phyloP scores from a whole-genome alignment of 23 red algal species.

The Agarophyton chilense region DNA sequence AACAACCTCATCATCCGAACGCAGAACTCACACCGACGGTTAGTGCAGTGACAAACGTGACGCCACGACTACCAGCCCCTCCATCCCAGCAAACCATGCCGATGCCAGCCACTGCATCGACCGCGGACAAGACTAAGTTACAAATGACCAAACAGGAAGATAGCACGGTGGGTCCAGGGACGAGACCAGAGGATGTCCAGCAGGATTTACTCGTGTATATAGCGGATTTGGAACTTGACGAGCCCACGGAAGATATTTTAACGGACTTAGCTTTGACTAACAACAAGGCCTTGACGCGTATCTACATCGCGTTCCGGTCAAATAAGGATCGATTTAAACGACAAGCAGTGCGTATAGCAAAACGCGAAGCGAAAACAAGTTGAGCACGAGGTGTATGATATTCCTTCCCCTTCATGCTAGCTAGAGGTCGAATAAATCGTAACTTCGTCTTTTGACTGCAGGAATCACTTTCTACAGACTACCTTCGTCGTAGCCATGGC shows the following conservation, averaged over 20 bases:
- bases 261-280: slow-evolving; percentile 47
- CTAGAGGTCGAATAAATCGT: not conserved
- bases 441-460: not conserved
- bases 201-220: slow-evolving; percentile 38
- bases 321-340: slow-evolving; percentile 46
- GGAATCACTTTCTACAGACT: no score
- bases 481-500: no score
- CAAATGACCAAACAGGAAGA: not conserved
- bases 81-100: not conserved
- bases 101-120: no score
- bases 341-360: slow-evolving; percentile 43
- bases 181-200: slow-evolving; percentile 9
- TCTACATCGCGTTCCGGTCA: slow-evolving; percentile 25
- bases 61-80: not conserved
- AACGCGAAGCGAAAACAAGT: not conserved
- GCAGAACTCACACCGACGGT: not conserved
- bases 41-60: not conserved
- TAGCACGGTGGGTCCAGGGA: not conserved
- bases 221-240: slow-evolving; percentile 41
- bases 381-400: not conserved
- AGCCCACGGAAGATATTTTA: slow-evolving; percentile 33
- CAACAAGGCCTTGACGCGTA: slow-evolving; percentile 19
- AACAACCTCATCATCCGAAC: not conserved
- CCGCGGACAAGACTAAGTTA: not conserved
- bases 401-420: not conserved